Percentiles rank a stretch among this genome's conserved stretches.
These are phyloP conservation scores for Clohesyomyces aquaticus DNA, from an alignment of 495 filamentous ascomycete genomes.

Conservation along the genomic window DNA sequence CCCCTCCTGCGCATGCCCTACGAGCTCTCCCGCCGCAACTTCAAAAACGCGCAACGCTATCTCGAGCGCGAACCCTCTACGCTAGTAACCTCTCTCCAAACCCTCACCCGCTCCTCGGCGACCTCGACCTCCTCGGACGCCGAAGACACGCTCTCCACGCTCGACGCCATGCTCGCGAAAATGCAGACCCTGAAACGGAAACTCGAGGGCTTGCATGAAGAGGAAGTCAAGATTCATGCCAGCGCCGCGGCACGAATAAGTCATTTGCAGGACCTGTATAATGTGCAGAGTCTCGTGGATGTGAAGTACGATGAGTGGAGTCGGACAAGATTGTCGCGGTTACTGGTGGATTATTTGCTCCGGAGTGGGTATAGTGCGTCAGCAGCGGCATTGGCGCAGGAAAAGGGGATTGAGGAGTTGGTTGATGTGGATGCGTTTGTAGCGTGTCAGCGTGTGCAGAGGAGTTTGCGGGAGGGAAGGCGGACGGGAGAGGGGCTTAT, in stretches of 20 bases:
- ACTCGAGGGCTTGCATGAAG: slow-evolving; percentile 72
- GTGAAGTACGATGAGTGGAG: slow-evolving; percentile 95
- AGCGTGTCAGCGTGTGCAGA: slow-evolving; percentile 73
- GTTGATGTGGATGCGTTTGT: slow-evolving; percentile 91
- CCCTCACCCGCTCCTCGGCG: slow-evolving; percentile 58
- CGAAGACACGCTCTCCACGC: slow-evolving; percentile 58
- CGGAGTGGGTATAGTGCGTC: slow-evolving; percentile 80
- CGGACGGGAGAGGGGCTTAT: slow-evolving; percentile 71
- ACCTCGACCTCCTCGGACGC: slow-evolving; percentile 56
- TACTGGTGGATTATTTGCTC: slow-evolving; percentile 88
- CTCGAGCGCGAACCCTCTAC: slow-evolving; percentile 77
- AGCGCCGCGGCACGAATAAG: slow-evolving; percentile 75
- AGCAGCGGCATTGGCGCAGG: slow-evolving; percentile 71
- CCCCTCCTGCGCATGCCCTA: slow-evolving; percentile 88
- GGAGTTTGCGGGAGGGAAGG: slow-evolving; percentile 69
- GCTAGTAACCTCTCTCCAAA: slow-evolving; percentile 69
- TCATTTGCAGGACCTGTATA: slow-evolving; percentile 78
- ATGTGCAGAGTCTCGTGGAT: slow-evolving; percentile 81
- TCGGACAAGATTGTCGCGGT: slow-evolving; percentile 73
- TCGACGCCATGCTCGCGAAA: slow-evolving; percentile 81
- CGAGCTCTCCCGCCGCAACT: slow-evolving; percentile 89
- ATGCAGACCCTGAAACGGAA: slow-evolving; percentile 89
- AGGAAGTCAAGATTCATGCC: slow-evolving; percentile 72
- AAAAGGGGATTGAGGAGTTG: slow-evolving; percentile 73
- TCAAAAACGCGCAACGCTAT: slow-evolving; percentile 80